Percentiles rank a stretch among this genome's conserved stretches.
phyloP scores from a whole-genome alignment of 805 yeast species.

The Myxozyma neotropica region DNA sequence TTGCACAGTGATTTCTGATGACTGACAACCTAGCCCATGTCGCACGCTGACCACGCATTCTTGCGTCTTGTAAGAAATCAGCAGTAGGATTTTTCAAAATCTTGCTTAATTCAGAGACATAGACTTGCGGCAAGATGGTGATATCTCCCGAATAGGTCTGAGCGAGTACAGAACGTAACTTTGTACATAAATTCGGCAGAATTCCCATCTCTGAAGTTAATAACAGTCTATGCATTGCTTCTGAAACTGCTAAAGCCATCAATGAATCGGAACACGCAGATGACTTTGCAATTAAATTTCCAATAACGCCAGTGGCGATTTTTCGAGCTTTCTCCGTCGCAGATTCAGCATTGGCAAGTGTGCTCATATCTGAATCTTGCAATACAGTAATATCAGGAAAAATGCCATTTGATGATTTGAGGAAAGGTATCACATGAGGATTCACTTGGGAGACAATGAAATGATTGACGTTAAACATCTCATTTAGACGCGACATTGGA shows the following conservation, averaged over 20 bases:
- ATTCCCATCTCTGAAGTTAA: conserved; percentile 76
- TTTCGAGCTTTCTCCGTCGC: neutral
- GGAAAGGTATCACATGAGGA: conserved; percentile 90
- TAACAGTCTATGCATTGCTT: conserved; percentile 75
- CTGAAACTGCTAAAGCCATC: conserved; percentile 55
- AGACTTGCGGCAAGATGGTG: conserved; percentile 81
- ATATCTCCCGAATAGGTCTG: conserved; percentile 94
- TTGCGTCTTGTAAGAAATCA: conserved; percentile 67
- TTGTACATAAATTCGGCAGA: conserved; percentile 69
- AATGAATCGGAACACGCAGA: conserved; percentile 14
- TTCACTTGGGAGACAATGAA: conserved; percentile 97
- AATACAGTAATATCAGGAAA: conserved; percentile 8
- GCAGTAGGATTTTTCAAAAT: conserved; percentile 81
- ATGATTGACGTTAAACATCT: conserved; percentile 97
- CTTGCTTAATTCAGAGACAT: conserved; percentile 57
- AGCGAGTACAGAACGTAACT: conserved; percentile 70
- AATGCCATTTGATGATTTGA: conserved; percentile 39
- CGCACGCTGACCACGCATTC: conserved; percentile 82
- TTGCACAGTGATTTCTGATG: conserved; percentile 84
- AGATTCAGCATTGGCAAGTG: neutral
- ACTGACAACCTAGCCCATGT: conserved; percentile 92
- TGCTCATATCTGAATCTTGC: neutral
- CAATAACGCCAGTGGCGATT: conserved; percentile 7
- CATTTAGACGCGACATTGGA: conserved; percentile 86
- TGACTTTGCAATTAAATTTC: conserved; percentile 11